Conservation (phyloP, 225 moss, liverwort and hornwort species). For the Physcomitrium patens region DNA sequence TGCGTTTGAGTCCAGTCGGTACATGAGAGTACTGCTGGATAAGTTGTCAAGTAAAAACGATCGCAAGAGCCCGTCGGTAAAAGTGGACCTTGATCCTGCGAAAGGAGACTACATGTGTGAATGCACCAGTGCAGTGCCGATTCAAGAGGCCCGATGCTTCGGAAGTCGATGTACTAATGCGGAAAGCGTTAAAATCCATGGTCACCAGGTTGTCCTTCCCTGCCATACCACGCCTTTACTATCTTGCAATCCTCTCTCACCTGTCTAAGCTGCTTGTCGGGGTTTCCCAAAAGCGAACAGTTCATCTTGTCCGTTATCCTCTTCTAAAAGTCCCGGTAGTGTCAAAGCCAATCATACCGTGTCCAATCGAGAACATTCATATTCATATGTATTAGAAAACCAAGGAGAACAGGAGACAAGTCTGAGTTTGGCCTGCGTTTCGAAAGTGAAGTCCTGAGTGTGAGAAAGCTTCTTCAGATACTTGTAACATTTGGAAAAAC, state of each 20-base stretch:
- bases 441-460: too few relatives aligned
- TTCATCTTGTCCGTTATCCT: conserved; percentile 18
- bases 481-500: too few relatives aligned
- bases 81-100: neutral
- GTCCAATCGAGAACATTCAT: too few relatives aligned
- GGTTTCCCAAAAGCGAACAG: conserved; percentile 30
- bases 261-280: conserved; percentile 35
- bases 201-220: neutral
- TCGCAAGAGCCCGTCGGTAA: too few relatives aligned
- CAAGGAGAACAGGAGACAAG: too few relatives aligned
- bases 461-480: too few relatives aligned
- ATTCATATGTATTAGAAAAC: too few relatives aligned
- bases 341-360: too few relatives aligned
- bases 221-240: neutral
- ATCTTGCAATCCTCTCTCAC: conserved; percentile 31
- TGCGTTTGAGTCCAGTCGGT: too few relatives aligned
- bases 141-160: neutral
- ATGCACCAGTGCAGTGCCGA: neutral
- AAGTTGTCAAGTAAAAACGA: neutral
- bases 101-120: neutral
- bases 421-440: too few relatives aligned
- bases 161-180: conserved; percentile 19
- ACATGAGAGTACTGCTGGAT: neutral
- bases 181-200: conserved; percentile 9
- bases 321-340: too few relatives aligned